Evolutionary conservation across 441 rosid genomes (phyloP).

Genomic region (Bocquillonia castaneifolia): DNA sequence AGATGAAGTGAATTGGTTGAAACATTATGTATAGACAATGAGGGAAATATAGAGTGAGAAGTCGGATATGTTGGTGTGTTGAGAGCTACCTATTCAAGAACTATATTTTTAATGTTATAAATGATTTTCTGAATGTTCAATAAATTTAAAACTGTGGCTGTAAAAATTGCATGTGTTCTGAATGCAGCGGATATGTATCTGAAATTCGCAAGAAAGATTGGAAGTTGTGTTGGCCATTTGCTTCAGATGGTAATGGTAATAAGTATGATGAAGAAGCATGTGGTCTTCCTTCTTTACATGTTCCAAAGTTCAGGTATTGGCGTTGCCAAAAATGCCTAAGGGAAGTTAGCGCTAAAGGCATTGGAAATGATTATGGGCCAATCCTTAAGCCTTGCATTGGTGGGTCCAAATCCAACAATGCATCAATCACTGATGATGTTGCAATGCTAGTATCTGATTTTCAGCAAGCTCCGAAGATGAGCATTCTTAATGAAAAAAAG

Average conservation of each 20-base stretch:
- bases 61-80: background rate
- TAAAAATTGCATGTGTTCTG: constrained; percentile 11
- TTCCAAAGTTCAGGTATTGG: constrained; percentile 72
- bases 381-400: constrained; percentile 19
- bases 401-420: constrained; percentile 32
- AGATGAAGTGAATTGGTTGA: background rate
- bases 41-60: background rate
- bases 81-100: background rate
- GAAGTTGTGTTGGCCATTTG: constrained; percentile 73
- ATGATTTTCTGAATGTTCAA: constrained; percentile 2
- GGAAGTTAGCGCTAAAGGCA: constrained; percentile 32
- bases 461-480: constrained; percentile 29
- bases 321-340: constrained; percentile 49
- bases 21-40: background rate
- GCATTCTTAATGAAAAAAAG: constrained; percentile 26
- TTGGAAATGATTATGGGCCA: constrained; percentile 27
- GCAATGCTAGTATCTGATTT: constrained; percentile 27
- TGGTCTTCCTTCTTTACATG: constrained; percentile 55
- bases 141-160: constrained; percentile 15
- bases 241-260: constrained; percentile 31
- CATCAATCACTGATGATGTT: constrained; percentile 31
- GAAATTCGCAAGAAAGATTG: constrained; percentile 56
- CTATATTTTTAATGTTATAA: constrained; percentile 7
- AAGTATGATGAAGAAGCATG: constrained; percentile 34
- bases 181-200: constrained; percentile 77